These are phyloP conservation scores for Pseudocercospora musae DNA, from an alignment of 2,329 filamentous ascomycete species.

Conservation along the genomic window DNA sequence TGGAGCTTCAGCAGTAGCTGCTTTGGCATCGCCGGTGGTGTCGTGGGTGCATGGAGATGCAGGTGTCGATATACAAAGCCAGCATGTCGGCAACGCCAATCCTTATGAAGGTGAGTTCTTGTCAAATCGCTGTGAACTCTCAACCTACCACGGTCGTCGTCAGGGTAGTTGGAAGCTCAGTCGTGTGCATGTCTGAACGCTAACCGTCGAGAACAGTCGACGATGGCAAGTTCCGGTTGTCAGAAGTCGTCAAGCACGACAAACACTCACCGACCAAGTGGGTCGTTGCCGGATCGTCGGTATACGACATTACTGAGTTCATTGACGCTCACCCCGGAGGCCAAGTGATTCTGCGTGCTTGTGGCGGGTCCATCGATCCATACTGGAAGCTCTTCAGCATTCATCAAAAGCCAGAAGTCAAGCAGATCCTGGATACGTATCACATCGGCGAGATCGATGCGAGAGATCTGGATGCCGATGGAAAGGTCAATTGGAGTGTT, in stretches of 20 bases:
- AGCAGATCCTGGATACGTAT: conserved; percentile 62
- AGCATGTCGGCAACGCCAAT: neutral
- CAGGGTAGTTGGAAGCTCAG: neutral
- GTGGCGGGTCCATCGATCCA: conserved; percentile 61
- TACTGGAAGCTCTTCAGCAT: conserved; percentile 71
- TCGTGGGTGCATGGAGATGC: conserved; percentile 14
- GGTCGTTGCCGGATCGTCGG: conserved; percentile 62
- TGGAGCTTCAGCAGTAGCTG: conserved; percentile 22
- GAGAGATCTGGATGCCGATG: conserved; percentile 57
- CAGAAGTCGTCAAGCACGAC: conserved; percentile 36
- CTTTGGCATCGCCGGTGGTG: conserved; percentile 20
- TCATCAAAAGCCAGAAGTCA: conserved; percentile 62
- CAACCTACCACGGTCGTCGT: neutral
- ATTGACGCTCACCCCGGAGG: conserved; percentile 63
- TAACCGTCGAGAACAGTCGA: neutral
- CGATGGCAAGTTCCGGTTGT: conserved; percentile 20
- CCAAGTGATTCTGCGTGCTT: conserved; percentile 64
- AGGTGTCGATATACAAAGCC: neutral
- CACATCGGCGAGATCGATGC: conserved; percentile 60
- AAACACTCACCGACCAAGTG: conserved; percentile 53
- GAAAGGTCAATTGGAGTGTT: conserved; percentile 34
- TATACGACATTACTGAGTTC: conserved; percentile 71
- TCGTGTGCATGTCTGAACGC: neutral
- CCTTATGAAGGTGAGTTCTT: neutral
- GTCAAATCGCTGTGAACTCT: neutral